Evolutionary conservation across 2,329 filamentous ascomycete genomes (phyloP).

Genomic region (Fusarium longipes): DNA sequence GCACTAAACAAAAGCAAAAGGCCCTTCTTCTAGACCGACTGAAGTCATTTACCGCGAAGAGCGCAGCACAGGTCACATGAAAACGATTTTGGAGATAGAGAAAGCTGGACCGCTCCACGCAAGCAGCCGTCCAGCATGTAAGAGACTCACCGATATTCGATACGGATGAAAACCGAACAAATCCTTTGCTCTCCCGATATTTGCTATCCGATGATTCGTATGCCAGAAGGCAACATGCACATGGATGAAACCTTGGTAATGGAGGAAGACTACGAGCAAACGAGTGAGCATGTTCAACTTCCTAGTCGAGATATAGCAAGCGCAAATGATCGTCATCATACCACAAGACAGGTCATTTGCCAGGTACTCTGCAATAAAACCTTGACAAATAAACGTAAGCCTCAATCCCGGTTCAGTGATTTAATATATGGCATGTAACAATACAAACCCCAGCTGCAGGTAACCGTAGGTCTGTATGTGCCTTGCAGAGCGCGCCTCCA

Average conservation of each 20-base stretch:
- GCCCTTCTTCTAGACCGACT: slow-evolving; percentile 38
- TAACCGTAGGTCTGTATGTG: slow-evolving; percentile 28
- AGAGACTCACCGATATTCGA: slow-evolving; percentile 10
- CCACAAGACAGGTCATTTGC: slow-evolving; percentile 15
- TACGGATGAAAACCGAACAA: slow-evolving; percentile 5
- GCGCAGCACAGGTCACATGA: slow-evolving; percentile 18
- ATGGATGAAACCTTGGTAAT: not conserved
- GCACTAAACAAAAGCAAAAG: slow-evolving; percentile 38
- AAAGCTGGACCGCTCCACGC: slow-evolving; percentile 16
- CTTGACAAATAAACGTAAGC: not conserved
- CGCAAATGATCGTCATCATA: slow-evolving; percentile 17
- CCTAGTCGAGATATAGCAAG: slow-evolving; percentile 2
- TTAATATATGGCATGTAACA: slow-evolving; percentile 14
- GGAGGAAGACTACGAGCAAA: slow-evolving; percentile 3
- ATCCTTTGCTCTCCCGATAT: slow-evolving; percentile 17
- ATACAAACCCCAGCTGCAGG: slow-evolving; percentile 38
- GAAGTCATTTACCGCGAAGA: slow-evolving; percentile 24
- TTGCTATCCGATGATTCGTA: slow-evolving; percentile 22
- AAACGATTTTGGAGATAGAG: slow-evolving; percentile 16
- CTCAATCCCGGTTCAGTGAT: not conserved
- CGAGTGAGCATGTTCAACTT: slow-evolving; percentile 12
- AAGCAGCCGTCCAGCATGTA: slow-evolving; percentile 17
- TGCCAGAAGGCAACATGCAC: slow-evolving; percentile 17
- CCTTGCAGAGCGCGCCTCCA: slow-evolving; percentile 8
- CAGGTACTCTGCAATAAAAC: slow-evolving; percentile 24